Conservation (phyloP, 2,329 filamentous ascomycete species). For the Alternaria angustiovoidea region DNA sequence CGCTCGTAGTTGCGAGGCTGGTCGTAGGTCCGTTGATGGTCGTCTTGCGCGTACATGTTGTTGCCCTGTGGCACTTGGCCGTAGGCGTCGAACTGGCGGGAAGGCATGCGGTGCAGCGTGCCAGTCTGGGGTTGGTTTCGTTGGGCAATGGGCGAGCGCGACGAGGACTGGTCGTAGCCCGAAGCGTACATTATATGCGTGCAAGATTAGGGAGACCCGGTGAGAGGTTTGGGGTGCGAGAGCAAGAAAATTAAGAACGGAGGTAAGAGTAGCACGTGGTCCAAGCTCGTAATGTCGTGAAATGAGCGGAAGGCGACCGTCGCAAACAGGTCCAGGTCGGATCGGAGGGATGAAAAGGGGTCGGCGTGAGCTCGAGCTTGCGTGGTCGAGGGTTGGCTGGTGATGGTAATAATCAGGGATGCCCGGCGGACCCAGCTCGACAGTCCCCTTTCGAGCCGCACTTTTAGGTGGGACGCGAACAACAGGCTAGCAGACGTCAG, state of each 20-base stretch:
- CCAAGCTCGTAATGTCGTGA: conserved; percentile 26
- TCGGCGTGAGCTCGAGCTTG: conserved; percentile 27
- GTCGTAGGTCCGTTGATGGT: conserved; percentile 61
- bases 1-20: conserved; percentile 66
- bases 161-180: conserved; percentile 53
- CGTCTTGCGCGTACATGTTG: conserved; percentile 75
- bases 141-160: conserved; percentile 77
- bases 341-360: conserved; percentile 22
- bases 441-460: conserved; percentile 35
- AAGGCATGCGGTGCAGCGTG: conserved; percentile 73
- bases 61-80: conserved; percentile 68
- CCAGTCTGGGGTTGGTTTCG: conserved; percentile 66
- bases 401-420: conserved; percentile 30
- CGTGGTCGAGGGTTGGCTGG: conserved; percentile 32
- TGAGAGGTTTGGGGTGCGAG: conserved; percentile 23
- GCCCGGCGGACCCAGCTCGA: conserved; percentile 18
- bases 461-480: conserved; percentile 31
- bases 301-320: conserved; percentile 24
- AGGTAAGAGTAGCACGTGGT: conserved; percentile 21
- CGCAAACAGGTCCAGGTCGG: conserved; percentile 14
- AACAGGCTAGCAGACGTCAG: conserved; percentile 20
- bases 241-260: conserved; percentile 37
- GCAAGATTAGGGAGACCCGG: conserved; percentile 13
- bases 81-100: conserved; percentile 80
- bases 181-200: conserved; percentile 46